Percentiles rank a stretch among this genome's conserved stretches.
Evolutionary conservation across 371 early-diverging fungal species (phyloP).

Genomic region (Mucor sp.): DNA sequence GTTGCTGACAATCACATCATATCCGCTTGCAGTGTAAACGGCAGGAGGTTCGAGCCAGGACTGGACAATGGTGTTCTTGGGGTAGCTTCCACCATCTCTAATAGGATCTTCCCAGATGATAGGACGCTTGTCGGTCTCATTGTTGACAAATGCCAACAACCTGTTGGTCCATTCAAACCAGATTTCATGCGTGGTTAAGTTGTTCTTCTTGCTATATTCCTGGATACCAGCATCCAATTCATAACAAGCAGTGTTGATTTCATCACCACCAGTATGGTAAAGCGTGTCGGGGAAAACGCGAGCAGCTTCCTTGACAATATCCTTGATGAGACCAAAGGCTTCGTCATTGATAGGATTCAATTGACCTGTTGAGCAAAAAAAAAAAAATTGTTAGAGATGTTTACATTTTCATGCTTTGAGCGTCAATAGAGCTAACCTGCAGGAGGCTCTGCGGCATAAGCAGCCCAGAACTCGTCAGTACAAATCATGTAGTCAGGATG

Average conservation of each 20-base stretch:
- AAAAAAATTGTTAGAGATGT: neutral
- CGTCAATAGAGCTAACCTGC: conserved; percentile 56
- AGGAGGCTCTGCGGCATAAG: conserved; percentile 68
- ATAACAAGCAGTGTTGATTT: conserved; percentile 74
- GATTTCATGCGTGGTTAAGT: conserved; percentile 11
- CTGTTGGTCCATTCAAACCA: conserved; percentile 42
- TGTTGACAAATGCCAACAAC: conserved; percentile 26
- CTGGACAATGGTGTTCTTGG: conserved; percentile 58
- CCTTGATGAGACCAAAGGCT: conserved; percentile 59
- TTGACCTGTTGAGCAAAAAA: neutral
- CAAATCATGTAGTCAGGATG: conserved; percentile 57
- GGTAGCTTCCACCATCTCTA: conserved; percentile 23
- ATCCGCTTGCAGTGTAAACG: conserved; percentile 51
- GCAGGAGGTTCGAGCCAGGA: conserved; percentile 55
- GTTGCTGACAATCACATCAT: conserved; percentile 60
- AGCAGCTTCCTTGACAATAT: conserved; percentile 65
- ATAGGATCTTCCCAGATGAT: conserved; percentile 53
- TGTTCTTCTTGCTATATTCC: conserved; percentile 29
- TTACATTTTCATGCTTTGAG: neutral
- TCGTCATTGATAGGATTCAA: conserved; percentile 63
- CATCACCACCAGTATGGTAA: conserved; percentile 81
- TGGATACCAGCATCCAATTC: conserved; percentile 26
- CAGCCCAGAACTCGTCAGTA: conserved; percentile 49
- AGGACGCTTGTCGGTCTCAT: conserved; percentile 38
- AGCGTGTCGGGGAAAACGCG: conserved; percentile 64